Evolutionary conservation across 2,329 filamentous ascomycete species (phyloP).

Genomic region (Mycosphaerella arachidis): DNA sequence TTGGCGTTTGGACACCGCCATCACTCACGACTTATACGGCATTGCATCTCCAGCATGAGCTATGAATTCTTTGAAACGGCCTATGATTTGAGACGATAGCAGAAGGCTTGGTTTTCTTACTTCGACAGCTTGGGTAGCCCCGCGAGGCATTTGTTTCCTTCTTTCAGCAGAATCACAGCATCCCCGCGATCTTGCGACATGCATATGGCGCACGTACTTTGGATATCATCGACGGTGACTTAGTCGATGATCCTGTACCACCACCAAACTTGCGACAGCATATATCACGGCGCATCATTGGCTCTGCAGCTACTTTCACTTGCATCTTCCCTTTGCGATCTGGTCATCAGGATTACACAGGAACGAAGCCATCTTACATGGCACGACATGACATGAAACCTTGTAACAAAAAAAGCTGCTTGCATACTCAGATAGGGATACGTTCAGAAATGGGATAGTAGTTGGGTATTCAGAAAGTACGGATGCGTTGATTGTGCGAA

Average conservation of each 20-base stretch:
- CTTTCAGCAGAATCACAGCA: constrained; percentile 4
- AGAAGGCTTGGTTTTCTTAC: constrained; percentile 8
- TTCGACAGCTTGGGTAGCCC: constrained; percentile 7
- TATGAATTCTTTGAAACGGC: constrained; percentile 17
- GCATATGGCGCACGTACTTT: constrained; percentile 5
- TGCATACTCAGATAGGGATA: constrained; percentile 7
- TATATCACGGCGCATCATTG: constrained; percentile 8
- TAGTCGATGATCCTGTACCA: constrained; percentile 10
- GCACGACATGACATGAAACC: constrained; percentile 6
- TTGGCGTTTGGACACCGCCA: constrained; percentile 9
- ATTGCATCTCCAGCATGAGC: constrained; percentile 16
- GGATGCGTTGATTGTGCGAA: constrained; percentile 1
- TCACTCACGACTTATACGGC: constrained; percentile 16
- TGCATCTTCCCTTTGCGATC: constrained; percentile 2
- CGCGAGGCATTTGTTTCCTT: neutral
- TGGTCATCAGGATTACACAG: constrained; percentile 5
- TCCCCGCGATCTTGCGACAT: constrained; percentile 5
- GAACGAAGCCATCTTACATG: constrained; percentile 2
- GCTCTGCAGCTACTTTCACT: constrained; percentile 6
- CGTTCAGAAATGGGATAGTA: neutral
- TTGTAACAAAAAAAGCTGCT: constrained; percentile 11
- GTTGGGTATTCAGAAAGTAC: neutral
- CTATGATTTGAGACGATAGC: constrained; percentile 14
- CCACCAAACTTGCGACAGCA: constrained; percentile 7
- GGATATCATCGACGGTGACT: constrained; percentile 6